Conservation (phyloP, 2,329 filamentous ascomycete species). For the Fusarium citri region DNA sequence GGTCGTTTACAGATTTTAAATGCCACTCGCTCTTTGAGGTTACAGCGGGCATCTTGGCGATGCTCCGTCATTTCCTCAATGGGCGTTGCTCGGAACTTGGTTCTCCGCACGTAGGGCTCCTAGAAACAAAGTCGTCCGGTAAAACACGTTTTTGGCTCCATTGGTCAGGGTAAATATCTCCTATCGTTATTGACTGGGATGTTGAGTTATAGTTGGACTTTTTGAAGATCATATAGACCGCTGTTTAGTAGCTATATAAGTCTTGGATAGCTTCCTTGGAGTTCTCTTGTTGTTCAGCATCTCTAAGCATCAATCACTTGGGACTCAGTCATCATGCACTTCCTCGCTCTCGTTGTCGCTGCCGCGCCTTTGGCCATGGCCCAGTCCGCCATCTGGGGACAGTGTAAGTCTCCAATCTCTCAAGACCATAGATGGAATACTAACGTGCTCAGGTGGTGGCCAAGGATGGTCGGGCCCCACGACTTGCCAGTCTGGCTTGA, state of each 20-base stretch:
- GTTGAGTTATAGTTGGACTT: neutral
- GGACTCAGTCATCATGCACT: constrained; percentile 8
- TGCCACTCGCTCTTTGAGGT: constrained; percentile 10
- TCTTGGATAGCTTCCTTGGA: neutral
- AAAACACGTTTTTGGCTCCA: neutral
- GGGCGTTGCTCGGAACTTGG: constrained; percentile 25
- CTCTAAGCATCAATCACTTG: neutral
- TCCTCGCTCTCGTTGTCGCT: constrained; percentile 7
- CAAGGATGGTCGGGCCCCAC: neutral
- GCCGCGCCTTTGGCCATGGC: constrained; percentile 14
- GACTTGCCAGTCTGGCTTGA: constrained; percentile 11
- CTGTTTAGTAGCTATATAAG: constrained; percentile 15
- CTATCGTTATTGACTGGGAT: neutral
- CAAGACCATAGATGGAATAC: accelerated
- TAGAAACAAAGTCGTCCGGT: neutral
- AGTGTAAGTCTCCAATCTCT: neutral
- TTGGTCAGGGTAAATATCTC: neutral
- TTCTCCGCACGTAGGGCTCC: constrained; percentile 13
- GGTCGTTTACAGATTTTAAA: neutral
- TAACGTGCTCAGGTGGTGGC: constrained; percentile 4
- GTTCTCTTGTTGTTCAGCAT: neutral
- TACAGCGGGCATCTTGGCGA: neutral
- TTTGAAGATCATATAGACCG: neutral
- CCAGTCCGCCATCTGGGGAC: constrained; percentile 18
- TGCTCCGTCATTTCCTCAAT: constrained; percentile 32